These are phyloP conservation scores for Turnera subulata DNA, from an alignment of 345 rosid genomes.

Conservation along the genomic window DNA sequence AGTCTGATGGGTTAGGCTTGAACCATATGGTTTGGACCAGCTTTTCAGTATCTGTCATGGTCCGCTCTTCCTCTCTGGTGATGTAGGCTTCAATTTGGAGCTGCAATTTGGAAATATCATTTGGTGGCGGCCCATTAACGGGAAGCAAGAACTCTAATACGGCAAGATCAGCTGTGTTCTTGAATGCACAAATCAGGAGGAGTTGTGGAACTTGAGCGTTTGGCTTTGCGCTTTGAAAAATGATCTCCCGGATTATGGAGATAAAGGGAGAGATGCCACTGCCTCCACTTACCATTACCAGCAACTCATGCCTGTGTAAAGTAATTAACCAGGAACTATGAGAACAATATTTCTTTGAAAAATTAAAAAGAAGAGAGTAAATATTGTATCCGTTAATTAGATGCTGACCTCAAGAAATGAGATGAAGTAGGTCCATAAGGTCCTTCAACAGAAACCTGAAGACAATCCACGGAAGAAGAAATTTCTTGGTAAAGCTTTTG, in stretches of 20 bases:
- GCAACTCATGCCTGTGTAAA: conserved; percentile 16
- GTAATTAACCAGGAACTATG: too few relatives aligned
- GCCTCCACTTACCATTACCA: conserved; percentile 26
- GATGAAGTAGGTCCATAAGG: conserved; percentile 28
- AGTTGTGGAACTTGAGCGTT: conserved; percentile 5
- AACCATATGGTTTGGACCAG: conserved; percentile 16
- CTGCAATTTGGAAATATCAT: conserved; percentile 1
- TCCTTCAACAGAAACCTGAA: conserved; percentile 24
- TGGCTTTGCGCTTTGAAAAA: conserved; percentile 10
- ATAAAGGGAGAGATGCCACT: conserved; percentile 25
- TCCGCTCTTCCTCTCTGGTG: conserved; percentile 15
- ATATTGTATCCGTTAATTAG: not conserved
- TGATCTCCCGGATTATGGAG: conserved; percentile 26
- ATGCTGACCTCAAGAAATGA: conserved; percentile 20
- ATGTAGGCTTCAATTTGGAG: conserved; percentile 24
- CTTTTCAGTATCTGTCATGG: not conserved
- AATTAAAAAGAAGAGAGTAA: too few relatives aligned
- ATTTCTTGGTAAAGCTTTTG: conserved; percentile 13
- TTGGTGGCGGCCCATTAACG: not conserved
- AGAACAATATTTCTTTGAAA: too few relatives aligned
- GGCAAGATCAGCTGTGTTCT: conserved; percentile 17
- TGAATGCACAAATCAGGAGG: conserved; percentile 22
- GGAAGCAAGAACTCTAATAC: conserved; percentile 23
- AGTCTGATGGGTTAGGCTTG: conserved; percentile 19
- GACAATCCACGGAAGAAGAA: conserved; percentile 9